Conservation (phyloP, 164 flowering plant species). For the Aristolochia californica region DNA sequence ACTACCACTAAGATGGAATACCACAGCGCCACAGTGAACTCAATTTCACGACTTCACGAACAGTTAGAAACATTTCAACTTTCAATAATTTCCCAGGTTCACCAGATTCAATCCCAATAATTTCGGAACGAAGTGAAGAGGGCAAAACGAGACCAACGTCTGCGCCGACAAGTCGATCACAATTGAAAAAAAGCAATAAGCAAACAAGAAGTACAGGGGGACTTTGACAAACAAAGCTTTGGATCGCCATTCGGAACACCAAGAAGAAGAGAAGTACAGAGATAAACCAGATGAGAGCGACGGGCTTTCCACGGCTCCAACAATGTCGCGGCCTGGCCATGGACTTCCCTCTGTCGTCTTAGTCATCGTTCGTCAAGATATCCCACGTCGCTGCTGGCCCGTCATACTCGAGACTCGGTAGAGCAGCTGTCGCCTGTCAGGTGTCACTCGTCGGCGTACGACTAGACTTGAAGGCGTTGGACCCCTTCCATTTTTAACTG, state of each 20-base stretch:
- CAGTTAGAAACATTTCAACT: background rate
- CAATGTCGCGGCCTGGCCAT: constrained; percentile 22
- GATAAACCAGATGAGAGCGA: constrained; percentile 35
- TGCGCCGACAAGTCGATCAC: background rate
- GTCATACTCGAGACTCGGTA: background rate
- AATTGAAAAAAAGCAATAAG: background rate
- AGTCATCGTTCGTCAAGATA: background rate
- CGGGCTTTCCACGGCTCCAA: constrained; percentile 33
- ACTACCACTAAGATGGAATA: too few species aligned
- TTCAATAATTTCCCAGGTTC: background rate
- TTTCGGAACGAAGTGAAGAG: background rate
- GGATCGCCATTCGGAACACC: constrained; percentile 42
- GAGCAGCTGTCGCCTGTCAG: background rate
- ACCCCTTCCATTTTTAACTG: background rate
- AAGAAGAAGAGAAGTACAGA: constrained; percentile 38
- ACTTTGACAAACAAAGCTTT: constrained; percentile 17
- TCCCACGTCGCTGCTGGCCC: background rate
- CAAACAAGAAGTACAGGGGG: background rate
- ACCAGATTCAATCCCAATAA: background rate
- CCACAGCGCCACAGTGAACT: background rate
- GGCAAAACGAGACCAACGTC: background rate
- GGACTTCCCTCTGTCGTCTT: background rate
- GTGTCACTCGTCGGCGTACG: background rate
- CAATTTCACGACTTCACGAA: background rate
- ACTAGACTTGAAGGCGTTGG: background rate